Evolutionary conservation across 768 basidiomycete species (phyloP), one percentile per base, ranked within the genome.

Genomic region (Boletus insuetus): DNA sequence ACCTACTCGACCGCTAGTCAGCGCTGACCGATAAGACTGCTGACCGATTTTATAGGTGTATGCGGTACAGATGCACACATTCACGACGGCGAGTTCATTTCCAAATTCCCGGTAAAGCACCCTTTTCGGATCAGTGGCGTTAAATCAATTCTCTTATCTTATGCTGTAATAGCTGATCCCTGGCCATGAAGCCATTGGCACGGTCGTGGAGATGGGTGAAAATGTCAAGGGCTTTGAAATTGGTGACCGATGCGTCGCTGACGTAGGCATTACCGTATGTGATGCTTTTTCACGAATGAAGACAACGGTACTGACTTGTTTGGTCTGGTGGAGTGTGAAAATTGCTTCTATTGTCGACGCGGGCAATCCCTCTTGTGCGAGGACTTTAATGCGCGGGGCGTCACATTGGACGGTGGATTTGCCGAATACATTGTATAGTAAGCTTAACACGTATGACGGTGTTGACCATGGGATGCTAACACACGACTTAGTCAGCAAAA

Each of bases 381-480:
- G 70, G 79, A 91, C 75, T 94, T 93, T 72, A 77, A 84, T 53
- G 82, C 88, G 7, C 81, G 86, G 13, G 94, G 93, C 46, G 88
- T 94, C 43, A 89, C 85, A 19, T 73, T 81, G 61, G 85, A 89
- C 58, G 93, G 93, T 54, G 93, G 91, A 26, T 96, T 96, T 67
- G 91, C 92, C 9, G 91, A 94, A 67, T 94, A 93, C 74, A 82
- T 93, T 61, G 82, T 81, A 54, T 91, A 89, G 91, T 92, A 63
- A 69, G 86, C 70, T 16, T 35, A 14, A 43, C 12, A 17, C 3
- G 10, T 24, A 12, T 20, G 9, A 3, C 20, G 20, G 14, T 11
- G 3, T 35, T 11, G n/a, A 5, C 52, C 31, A 43, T 43, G 31
- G 34, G 14, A 24, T 55, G 6, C 39, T 29, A 6, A 49, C 37